Evolutionary conservation across 1,284 basidiomycete species (phyloP).

Genomic region (Sanghuangporus baumii): DNA sequence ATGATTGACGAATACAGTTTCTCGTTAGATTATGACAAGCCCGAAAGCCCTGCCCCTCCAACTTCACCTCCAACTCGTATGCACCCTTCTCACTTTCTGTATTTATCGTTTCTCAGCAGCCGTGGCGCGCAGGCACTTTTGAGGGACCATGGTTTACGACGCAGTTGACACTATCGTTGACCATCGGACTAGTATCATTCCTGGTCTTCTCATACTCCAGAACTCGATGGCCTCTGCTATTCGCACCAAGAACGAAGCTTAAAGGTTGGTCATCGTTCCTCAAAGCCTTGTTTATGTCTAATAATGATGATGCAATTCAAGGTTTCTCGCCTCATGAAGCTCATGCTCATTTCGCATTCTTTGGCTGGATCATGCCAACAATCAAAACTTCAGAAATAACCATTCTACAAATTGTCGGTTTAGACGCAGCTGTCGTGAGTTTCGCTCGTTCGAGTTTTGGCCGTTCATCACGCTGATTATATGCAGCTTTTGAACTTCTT

Average conservation of each 20-base stretch:
- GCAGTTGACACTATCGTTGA: constrained; percentile 75
- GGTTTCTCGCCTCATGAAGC: constrained; percentile 89
- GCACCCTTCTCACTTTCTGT: constrained; percentile 15
- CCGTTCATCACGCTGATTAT: background rate
- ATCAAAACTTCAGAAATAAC: constrained; percentile 87
- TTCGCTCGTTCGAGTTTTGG: constrained; percentile 23
- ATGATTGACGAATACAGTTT: background rate
- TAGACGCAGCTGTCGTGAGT: constrained; percentile 87
- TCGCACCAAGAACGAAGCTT: constrained; percentile 89
- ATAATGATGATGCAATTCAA: constrained; percentile 24
- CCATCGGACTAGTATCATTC: constrained; percentile 79
- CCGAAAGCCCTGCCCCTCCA: constrained; percentile 37
- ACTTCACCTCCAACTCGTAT: constrained; percentile 54
- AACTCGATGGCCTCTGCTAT: constrained; percentile 83
- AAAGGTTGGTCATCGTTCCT: constrained; percentile 56
- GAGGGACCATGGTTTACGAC: constrained; percentile 93
- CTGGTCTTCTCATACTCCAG: constrained; percentile 85
- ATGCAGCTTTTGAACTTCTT: constrained; percentile 88
- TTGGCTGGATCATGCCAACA: constrained; percentile 95
- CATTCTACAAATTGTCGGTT: constrained; percentile 92
- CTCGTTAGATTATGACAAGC: background rate
- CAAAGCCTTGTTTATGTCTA: background rate
- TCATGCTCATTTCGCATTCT: constrained; percentile 77
- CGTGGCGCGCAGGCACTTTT: constrained; percentile 48
- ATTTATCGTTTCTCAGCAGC: background rate